These are phyloP conservation scores for Penicillium chermesinum DNA, from an alignment of 495 filamentous ascomycete genomes.

Conservation along the genomic window DNA sequence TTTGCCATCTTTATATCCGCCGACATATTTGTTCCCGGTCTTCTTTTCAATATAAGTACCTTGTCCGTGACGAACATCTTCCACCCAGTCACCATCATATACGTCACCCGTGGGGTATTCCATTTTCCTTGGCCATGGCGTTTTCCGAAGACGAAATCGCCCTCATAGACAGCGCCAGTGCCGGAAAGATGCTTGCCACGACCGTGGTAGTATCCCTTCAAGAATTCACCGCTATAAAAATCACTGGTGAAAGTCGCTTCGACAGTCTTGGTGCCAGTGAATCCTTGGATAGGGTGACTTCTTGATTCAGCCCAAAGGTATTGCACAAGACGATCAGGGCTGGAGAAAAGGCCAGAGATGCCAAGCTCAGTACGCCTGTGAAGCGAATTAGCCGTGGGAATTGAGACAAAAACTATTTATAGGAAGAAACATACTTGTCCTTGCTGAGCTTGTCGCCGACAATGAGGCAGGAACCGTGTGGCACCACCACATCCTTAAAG, in stretches of 20 bases:
- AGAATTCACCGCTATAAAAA: slow-evolving; percentile 45
- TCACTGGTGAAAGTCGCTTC: slow-evolving; percentile 43
- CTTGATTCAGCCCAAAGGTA: slow-evolving; percentile 44
- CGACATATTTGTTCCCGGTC: slow-evolving; percentile 60
- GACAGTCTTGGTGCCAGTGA: slow-evolving; percentile 39
- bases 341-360: slow-evolving; percentile 37
- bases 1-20: slow-evolving; percentile 59
- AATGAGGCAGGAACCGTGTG: slow-evolving; percentile 42
- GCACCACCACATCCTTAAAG: slow-evolving; percentile 32
- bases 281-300: slow-evolving; percentile 41
- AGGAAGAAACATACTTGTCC: slow-evolving; percentile 25
- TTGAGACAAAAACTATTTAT: background rate
- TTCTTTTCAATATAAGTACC: slow-evolving; percentile 54
- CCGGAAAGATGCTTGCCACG: slow-evolving; percentile 49
- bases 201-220: slow-evolving; percentile 49
- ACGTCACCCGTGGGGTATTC: slow-evolving; percentile 58
- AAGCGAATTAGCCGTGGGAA: too few species aligned
- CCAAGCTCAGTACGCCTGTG: slow-evolving; percentile 33
- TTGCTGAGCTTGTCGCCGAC: slow-evolving; percentile 41
- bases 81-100: slow-evolving; percentile 56
- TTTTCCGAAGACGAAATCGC: slow-evolving; percentile 47
- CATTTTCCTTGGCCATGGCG: slow-evolving; percentile 54
- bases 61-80: slow-evolving; percentile 53
- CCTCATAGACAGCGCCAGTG: slow-evolving; percentile 51
- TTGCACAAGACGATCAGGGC: slow-evolving; percentile 41